Evolutionary conservation across 1,139 yeast genomes (phyloP).

Genomic region (Geotrichum siamense): DNA sequence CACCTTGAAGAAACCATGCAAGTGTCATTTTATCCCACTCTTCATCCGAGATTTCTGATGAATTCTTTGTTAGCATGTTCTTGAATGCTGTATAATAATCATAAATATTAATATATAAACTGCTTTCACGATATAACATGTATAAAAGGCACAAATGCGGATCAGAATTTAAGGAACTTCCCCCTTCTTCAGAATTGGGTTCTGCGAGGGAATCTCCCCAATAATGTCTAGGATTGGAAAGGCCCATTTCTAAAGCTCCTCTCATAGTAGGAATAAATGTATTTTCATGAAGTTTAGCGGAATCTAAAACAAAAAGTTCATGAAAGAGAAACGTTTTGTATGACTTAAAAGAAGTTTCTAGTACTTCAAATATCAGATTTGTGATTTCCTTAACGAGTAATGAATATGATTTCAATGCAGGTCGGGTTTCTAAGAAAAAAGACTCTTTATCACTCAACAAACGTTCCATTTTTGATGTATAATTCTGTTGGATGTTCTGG

Average conservation of each 20-base stretch:
- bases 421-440: not conserved
- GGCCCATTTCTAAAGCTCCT: constrained; percentile 34
- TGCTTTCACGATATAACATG: constrained; percentile 73
- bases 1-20: constrained; percentile 52
- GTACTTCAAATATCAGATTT: constrained; percentile 3
- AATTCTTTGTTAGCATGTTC: constrained; percentile 36
- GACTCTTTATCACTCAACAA: not conserved
- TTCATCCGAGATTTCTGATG: constrained; percentile 24
- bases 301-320: constrained; percentile 27
- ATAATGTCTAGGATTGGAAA: constrained; percentile 35
- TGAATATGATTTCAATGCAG: constrained; percentile 7
- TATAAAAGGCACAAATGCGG: constrained; percentile 56
- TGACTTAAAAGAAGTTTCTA: not conserved
- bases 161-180: constrained; percentile 28
- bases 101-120: constrained; percentile 60
- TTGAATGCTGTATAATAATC: constrained; percentile 73
- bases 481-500: not conserved
- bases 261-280: constrained; percentile 39
- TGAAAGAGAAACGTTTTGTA: constrained; percentile 21
- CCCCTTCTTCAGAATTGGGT: not conserved
- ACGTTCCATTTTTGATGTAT: not conserved
- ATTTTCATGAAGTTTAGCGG: constrained; percentile 26
- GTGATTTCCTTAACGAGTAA: constrained; percentile 2
- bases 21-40: constrained; percentile 48
- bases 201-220: constrained; percentile 22